A percentile compares a stretch with the other conserved stretches of the same genome.
Conservation (phyloP, 805 yeast species). For the Kluyveromyces wickerhamii region DNA sequence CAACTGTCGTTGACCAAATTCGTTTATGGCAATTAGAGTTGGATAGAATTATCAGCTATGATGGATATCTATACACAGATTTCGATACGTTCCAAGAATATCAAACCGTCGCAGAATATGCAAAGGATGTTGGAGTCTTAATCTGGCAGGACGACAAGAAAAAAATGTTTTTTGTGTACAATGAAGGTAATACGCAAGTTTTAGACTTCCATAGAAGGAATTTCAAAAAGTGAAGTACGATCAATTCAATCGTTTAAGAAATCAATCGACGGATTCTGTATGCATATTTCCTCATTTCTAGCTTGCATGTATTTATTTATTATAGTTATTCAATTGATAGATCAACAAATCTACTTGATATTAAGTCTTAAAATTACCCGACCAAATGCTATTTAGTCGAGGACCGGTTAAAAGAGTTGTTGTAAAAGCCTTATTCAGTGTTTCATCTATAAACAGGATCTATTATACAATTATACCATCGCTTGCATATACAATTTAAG, state of each 20-base stretch:
- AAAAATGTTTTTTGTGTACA: constrained; percentile 75
- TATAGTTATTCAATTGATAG: too few species aligned
- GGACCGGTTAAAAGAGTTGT: too few species aligned
- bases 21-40: constrained; percentile 93
- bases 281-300: too few species aligned
- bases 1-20: constrained; percentile 95
- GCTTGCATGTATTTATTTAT: too few species aligned
- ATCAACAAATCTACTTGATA: not conserved
- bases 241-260: too few species aligned
- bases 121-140: constrained; percentile 84
- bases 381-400: too few species aligned
- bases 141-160: constrained; percentile 74
- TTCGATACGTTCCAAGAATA: constrained; percentile 73
- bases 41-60: constrained; percentile 81
- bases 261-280: too few species aligned
- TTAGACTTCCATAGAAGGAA: constrained; percentile 77
- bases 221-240: constrained; percentile 11
- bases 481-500: constrained; percentile 4
- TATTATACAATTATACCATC: constrained; percentile 13
- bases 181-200: constrained; percentile 82
- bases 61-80: constrained; percentile 83
- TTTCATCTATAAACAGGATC: constrained; percentile 11
- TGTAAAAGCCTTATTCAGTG: constrained; percentile 10
- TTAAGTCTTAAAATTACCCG: too few species aligned
- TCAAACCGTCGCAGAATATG: constrained; percentile 62